Percentiles rank a stretch among this genome's conserved stretches.
These are phyloP conservation scores for Tetrahymena borealis DNA, from an alignment of 73 alveolate species.

Conservation along the genomic window DNA sequence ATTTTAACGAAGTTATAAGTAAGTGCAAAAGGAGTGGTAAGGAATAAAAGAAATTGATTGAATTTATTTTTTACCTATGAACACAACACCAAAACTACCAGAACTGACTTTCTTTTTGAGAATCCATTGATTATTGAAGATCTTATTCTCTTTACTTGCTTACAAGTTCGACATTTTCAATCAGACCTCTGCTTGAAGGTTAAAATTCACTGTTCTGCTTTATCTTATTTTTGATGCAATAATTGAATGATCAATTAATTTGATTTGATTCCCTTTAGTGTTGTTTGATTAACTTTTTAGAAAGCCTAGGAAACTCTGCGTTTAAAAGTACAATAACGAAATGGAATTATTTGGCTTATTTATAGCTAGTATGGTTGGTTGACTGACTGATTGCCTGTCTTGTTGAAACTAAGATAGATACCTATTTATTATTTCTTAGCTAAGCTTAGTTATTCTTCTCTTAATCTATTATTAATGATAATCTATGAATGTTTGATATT, in stretches of 20 bases:
- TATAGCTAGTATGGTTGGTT: not conserved
- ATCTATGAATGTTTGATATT: too few species aligned
- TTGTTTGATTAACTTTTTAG: too few species aligned
- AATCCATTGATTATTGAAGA: conserved; percentile 32
- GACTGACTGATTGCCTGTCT: not conserved
- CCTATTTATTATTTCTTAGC: too few species aligned
- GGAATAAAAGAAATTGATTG: not conserved
- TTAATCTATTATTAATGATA: too few species aligned
- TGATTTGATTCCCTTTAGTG: too few species aligned
- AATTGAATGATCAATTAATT: not conserved
- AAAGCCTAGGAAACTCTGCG: too few species aligned
- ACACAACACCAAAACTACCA: conserved; percentile 89
- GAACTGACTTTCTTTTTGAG: conserved; percentile 64
- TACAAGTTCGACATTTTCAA: not conserved
- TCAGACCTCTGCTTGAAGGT: not conserved
- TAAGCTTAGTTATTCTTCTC: too few species aligned
- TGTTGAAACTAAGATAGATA: too few species aligned
- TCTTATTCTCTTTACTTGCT: conserved; percentile 5
- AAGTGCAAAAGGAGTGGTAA: conserved; percentile 1
- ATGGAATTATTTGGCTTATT: not conserved
- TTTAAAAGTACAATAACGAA: too few species aligned
- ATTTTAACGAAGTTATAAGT: not conserved
- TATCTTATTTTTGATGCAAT: not conserved
- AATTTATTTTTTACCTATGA: conserved; percentile 51
- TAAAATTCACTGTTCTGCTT: not conserved